Evolutionary conservation across 208 protist genomes (phyloP).

Genomic region (Leishmania tropica): DNA sequence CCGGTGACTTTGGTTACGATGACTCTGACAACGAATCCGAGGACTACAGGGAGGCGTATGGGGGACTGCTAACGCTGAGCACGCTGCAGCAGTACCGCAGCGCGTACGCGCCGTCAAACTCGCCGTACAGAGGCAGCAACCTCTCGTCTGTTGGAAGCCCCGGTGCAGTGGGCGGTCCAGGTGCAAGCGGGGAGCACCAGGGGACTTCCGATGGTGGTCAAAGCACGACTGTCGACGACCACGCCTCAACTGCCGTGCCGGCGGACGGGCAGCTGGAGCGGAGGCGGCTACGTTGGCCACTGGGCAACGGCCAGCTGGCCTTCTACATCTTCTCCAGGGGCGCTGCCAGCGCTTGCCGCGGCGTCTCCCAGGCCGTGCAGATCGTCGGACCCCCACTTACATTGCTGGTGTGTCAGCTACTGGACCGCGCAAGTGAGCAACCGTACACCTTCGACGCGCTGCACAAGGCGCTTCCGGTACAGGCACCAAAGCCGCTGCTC

Average conservation of each 20-base stretch:
- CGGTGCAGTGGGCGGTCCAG: neutral
- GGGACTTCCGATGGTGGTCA: slow-evolving; percentile 24
- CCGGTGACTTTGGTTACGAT: slow-evolving; percentile 48
- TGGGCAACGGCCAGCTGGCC: slow-evolving; percentile 36
- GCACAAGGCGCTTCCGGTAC: slow-evolving; percentile 42
- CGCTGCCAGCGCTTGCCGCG: neutral
- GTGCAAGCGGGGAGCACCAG: slow-evolving; percentile 12
- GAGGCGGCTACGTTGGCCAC: slow-evolving; percentile 42
- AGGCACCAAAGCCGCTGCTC: slow-evolving; percentile 49
- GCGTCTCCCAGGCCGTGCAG: slow-evolving; percentile 19
- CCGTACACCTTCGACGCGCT: slow-evolving; percentile 49
- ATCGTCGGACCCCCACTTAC: slow-evolving; percentile 55
- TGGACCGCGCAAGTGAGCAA: slow-evolving; percentile 34
- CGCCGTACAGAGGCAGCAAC: slow-evolving; percentile 30
- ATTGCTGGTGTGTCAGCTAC: slow-evolving; percentile 55
- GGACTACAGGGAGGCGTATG: slow-evolving; percentile 54
- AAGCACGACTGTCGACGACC: slow-evolving; percentile 21
- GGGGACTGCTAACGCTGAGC: slow-evolving; percentile 42
- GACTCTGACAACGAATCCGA: slow-evolving; percentile 51
- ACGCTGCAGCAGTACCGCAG: slow-evolving; percentile 23
- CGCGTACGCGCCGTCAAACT: slow-evolving; percentile 23
- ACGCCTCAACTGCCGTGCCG: slow-evolving; percentile 20
- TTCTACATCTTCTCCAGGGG: slow-evolving; percentile 39
- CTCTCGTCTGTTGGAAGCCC: slow-evolving; percentile 23
- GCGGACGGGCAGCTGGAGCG: slow-evolving; percentile 19